Conservation (phyloP, 2,329 filamentous ascomycete species). For the Fonsecaea erecta region DNA sequence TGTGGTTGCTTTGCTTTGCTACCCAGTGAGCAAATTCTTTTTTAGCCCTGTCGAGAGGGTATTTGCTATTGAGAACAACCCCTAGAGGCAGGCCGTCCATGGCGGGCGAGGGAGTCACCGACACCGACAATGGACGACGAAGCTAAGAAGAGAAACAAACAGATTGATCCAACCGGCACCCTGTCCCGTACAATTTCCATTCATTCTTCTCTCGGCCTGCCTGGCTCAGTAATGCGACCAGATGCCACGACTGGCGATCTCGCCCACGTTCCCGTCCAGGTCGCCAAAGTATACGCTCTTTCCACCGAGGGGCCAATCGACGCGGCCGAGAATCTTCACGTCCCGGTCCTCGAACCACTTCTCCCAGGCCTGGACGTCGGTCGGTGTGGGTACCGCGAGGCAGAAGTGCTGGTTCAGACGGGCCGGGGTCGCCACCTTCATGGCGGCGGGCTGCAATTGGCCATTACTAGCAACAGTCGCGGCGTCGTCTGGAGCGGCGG, state of each 20-base stretch:
- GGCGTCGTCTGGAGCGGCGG: neutral
- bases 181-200: too few relatives aligned
- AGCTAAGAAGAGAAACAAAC: too few relatives aligned
- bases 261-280: slow-evolving; percentile 42
- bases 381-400: slow-evolving; percentile 37
- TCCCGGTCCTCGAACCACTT: slow-evolving; percentile 37
- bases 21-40: too few relatives aligned
- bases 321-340: slow-evolving; percentile 37
- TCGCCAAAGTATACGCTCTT: slow-evolving; percentile 43
- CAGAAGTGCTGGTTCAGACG: slow-evolving; percentile 41
- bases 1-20: too few relatives aligned
- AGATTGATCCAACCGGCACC: too few relatives aligned
- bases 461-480: too few relatives aligned
- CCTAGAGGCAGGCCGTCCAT: too few relatives aligned
- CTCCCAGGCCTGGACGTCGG: slow-evolving; percentile 39
- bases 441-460: neutral
- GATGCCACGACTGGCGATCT: slow-evolving; percentile 41
- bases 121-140: too few relatives aligned
- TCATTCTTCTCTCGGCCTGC: too few relatives aligned
- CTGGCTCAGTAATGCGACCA: slow-evolving; percentile 39
- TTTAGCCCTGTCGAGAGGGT: too few relatives aligned
- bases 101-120: too few relatives aligned
- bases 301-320: slow-evolving; percentile 41
- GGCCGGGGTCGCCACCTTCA: neutral
- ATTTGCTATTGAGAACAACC: too few relatives aligned